Base-by-base conservation (phyloP, 1,139 yeast genomes). In the Suhomyces kunorum region DNA sequence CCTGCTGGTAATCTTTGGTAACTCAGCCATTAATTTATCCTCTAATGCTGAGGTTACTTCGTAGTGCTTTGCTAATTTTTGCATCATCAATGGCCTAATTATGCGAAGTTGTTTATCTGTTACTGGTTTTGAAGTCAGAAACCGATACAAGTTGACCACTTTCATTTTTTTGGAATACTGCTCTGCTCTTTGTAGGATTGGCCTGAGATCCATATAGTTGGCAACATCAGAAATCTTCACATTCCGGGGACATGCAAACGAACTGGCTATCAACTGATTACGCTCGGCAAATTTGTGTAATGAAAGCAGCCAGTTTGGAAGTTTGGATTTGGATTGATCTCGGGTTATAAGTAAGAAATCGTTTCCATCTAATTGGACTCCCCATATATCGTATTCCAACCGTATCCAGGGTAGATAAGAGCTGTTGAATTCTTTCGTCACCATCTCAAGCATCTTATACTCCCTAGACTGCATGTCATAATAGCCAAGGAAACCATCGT, bases 381-480 rank as follows among this genome's bases (percentile, higher is more conserved):
- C 75, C 77, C 76, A 71, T 1, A 53, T 32, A 39, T 60, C 55
- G 34, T 54, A 57, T 30, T 58, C 65, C 8, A 68, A 49, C 17
- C 70, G 43, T 1, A 64, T 39, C 74, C 74, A 69, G 6, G 37
- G 18, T 1, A 57, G 38, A 1, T 27, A 28, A 30, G 59, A 51
- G 0, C 44, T 25, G 1, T 34, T 27, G 24, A 68, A 43, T 4
- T 47, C 48, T 4, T 34, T 24, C 29, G 49, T 48, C 1, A 63
- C 51, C 1, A 33, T 41, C 11, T 40, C 42, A 5, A 44, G 32
- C 8, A 43, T 38, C 18, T 49, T 45, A 26, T 39, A 55, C 8
- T 49, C 50, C 3, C 46, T 32, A 3, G 42, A 33, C 8, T 49
- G 49, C 7, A 44, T 42, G 6, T 46, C 37, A 23, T 57, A 56